Evolutionary conservation across 2,329 filamentous ascomycete species (phyloP).

Genomic region (Beauveria sp.): DNA sequence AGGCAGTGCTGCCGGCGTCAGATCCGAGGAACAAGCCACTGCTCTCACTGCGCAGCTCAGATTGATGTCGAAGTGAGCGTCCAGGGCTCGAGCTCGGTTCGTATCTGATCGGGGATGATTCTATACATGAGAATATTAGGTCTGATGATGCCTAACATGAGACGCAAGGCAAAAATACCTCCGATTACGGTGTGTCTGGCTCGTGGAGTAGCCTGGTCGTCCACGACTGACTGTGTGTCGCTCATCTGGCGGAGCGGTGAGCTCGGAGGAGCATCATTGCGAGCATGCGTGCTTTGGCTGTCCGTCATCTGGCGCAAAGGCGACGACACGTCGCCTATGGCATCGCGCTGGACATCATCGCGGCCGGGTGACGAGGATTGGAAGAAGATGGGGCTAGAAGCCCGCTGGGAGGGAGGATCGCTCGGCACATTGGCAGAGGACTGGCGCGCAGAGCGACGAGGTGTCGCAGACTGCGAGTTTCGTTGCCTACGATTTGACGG

Average conservation of each 20-base stretch:
- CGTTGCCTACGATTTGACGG: conserved; percentile 40
- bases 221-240: conserved; percentile 43
- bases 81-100: conserved; percentile 82
- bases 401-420: conserved; percentile 42
- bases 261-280: conserved; percentile 38
- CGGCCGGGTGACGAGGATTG: conserved; percentile 41
- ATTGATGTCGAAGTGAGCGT: conserved; percentile 53
- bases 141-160: background rate
- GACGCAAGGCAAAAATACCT: conserved; percentile 40
- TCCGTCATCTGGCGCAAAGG: conserved; percentile 50
- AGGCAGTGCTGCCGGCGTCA: conserved; percentile 48
- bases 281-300: conserved; percentile 41
- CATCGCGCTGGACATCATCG: conserved; percentile 21
- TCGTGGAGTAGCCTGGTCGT: conserved; percentile 60
- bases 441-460: conserved; percentile 34
- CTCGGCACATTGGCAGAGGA: conserved; percentile 37
- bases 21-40: conserved; percentile 76
- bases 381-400: conserved; percentile 78
- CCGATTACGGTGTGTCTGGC: conserved; percentile 53
- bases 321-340: conserved; percentile 38
- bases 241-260: conserved; percentile 54
- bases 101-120: conserved; percentile 88
- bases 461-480: conserved; percentile 43
- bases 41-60: conserved; percentile 72
- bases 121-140: conserved; percentile 36